Base-by-base conservation (phyloP, 352 stramenopile genomes). In the Phytopythium vexans region DNA sequence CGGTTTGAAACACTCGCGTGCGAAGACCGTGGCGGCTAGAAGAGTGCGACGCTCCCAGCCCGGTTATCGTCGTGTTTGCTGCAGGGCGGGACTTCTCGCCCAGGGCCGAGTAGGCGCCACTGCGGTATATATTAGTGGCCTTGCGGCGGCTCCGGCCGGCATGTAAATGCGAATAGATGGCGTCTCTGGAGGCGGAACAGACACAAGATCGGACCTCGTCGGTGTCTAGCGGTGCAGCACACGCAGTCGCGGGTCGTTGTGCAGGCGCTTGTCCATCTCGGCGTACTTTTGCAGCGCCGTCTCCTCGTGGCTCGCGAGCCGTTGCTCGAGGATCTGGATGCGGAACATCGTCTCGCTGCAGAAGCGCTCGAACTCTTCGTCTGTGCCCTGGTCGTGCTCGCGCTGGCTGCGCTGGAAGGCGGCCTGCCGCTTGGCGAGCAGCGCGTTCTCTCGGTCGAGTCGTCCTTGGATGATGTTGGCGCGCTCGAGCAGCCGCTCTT, bases 271-370 rank as follows among this genome's bases (percentile, higher is more conserved):
- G 70, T 97, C 90, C 70, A 98, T 91, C 48, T 97, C 91, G 15
- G 88, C 86, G 75, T 97, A 98, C 54, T 98, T 97, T 36, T 95
- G 87, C 52, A 98, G 69, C 34, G 93, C 93, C 4, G 74, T 96
- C 61, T 97, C 88, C 56, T 98, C 94, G 62, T 98, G 89, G 41
- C 88, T 89, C 34, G 85, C 77, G 14, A 97, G 74, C 3, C 92
- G 86, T 59, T 98, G 91, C 68, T 98, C 89, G 45, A 98, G 68
- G 52, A 98, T 97, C 70, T 97, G 87, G 64, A 98, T 98, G 41
- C 92, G 77, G 64, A 98, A 98, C 89, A 98, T 98, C 49, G 91
- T 93, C 65, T 98, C 91, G 50, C 80, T 94, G 72, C 89, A 98
- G 64, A 97, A 97, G 35, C 82, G 80, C 71, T 98, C 88, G 61